Evolutionary conservation across 768 basidiomycete species (phyloP).

Genomic region (Serendipita sp.): DNA sequence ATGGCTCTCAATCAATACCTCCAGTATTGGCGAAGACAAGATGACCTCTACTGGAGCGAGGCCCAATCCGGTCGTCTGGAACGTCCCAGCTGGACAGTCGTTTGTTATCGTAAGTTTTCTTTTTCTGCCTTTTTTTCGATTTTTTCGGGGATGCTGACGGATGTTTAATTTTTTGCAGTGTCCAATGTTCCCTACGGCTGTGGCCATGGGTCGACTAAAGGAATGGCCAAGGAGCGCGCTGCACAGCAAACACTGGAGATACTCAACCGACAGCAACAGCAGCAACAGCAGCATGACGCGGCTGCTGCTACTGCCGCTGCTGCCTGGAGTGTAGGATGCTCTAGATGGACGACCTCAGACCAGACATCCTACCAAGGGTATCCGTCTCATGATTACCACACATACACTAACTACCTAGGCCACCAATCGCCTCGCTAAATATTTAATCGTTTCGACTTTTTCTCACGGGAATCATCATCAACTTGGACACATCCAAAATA

Average conservation of each 20-base stretch:
- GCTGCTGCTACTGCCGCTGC: not conserved
- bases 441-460: not conserved
- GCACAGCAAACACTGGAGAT: not conserved
- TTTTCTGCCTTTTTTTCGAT: not conserved
- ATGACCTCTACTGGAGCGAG: not conserved
- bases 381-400: not conserved
- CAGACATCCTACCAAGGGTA: not conserved
- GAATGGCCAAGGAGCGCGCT: not conserved
- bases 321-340: not conserved
- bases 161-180: not conserved
- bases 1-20: not conserved
- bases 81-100: not conserved
- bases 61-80: not conserved
- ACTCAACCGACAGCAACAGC: not conserved
- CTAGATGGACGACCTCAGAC: not conserved
- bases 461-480: not conserved
- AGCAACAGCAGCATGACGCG: too few species aligned
- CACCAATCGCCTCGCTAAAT: not conserved
- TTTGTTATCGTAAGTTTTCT: not conserved
- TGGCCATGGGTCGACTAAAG: not conserved
- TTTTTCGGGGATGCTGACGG: not conserved
- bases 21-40: not conserved
- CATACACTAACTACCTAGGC: not conserved
- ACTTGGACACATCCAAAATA: not conserved
- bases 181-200: not conserved